phyloP scores from a whole-genome alignment of 805 yeast genomes.

The Lipomyces yamanashiensis region DNA sequence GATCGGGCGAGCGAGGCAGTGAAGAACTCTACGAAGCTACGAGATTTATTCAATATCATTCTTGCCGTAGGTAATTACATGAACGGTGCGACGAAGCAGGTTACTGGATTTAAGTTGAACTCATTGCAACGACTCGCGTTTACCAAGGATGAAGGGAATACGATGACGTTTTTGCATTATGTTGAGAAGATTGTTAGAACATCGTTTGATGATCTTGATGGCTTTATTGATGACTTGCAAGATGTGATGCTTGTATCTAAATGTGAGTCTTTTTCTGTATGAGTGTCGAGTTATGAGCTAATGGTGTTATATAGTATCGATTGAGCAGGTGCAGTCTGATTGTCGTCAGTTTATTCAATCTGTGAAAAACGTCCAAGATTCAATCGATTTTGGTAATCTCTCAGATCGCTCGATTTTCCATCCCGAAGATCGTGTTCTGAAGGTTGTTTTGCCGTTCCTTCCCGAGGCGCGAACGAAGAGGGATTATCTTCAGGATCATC shows the following conservation, averaged over 20 bases:
- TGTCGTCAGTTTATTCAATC: slow-evolving; percentile 65
- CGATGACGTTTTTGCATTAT: slow-evolving; percentile 88
- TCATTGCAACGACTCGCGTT: slow-evolving; percentile 89
- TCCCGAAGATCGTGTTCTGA: slow-evolving; percentile 76
- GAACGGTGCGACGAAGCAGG: slow-evolving; percentile 93
- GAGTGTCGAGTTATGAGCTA: not conserved
- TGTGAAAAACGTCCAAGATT: slow-evolving; percentile 70
- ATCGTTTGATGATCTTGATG: slow-evolving; percentile 76
- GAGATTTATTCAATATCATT: slow-evolving; percentile 78
- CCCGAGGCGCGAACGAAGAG: slow-evolving; percentile 77
- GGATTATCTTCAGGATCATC: slow-evolving; percentile 65
- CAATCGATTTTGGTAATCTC: slow-evolving; percentile 80
- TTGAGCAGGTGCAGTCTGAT: slow-evolving; percentile 80
- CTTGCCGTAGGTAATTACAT: slow-evolving; percentile 92
- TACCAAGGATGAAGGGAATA: slow-evolving; percentile 85
- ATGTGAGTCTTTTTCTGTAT: slow-evolving; percentile 31
- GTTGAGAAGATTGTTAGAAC: slow-evolving; percentile 87
- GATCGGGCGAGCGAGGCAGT: slow-evolving; percentile 76
- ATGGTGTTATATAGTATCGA: slow-evolving; percentile 50
- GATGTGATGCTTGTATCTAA: slow-evolving; percentile 66
- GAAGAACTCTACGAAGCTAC: slow-evolving; percentile 67
- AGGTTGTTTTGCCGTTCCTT: slow-evolving; percentile 64
- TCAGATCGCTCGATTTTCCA: slow-evolving; percentile 80
- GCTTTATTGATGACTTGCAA: slow-evolving; percentile 72
- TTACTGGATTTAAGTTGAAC: slow-evolving; percentile 86